Percentiles rank a stretch among this genome's conserved stretches.
phyloP scores from a whole-genome alignment of 2,329 filamentous ascomycete species.

The Phyllosticta citribraziliensis region DNA sequence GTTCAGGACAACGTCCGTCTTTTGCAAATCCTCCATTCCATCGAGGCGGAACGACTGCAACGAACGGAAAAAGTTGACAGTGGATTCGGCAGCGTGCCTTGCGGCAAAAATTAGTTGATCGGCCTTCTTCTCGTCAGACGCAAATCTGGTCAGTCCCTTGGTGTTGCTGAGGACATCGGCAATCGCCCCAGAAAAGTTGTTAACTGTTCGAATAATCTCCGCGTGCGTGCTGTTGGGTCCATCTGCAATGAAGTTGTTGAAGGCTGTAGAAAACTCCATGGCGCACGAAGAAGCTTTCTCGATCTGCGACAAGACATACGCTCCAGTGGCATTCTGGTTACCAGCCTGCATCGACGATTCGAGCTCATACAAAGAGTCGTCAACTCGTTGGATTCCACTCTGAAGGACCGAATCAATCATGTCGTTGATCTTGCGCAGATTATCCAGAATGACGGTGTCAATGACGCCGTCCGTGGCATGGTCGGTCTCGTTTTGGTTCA shows the following conservation, averaged over 20 bases:
- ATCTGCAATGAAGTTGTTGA: slow-evolving; percentile 98
- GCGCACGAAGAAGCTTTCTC: slow-evolving; percentile 92
- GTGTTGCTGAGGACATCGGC: slow-evolving; percentile 93
- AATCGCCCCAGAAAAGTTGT: slow-evolving; percentile 79
- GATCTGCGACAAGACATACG: slow-evolving; percentile 91
- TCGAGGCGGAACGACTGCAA: slow-evolving; percentile 91
- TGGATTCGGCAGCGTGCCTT: slow-evolving; percentile 73
- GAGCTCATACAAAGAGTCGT: slow-evolving; percentile 92
- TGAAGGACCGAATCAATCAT: slow-evolving; percentile 96
- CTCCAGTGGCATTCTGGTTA: slow-evolving; percentile 92
- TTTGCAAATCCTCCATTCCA: slow-evolving; percentile 79
- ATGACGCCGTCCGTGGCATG: slow-evolving; percentile 80
- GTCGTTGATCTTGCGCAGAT: slow-evolving; percentile 87
- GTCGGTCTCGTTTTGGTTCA: slow-evolving; percentile 54
- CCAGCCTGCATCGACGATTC: slow-evolving; percentile 97
- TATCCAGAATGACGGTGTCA: slow-evolving; percentile 76
- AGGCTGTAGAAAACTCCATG: slow-evolving; percentile 94
- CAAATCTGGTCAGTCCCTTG: slow-evolving; percentile 86
- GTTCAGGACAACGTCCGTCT: slow-evolving; percentile 94
- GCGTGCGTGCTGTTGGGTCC: slow-evolving; percentile 82
- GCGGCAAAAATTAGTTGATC: slow-evolving; percentile 77
- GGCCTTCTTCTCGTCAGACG: slow-evolving; percentile 89
- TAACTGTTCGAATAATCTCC: slow-evolving; percentile 87
- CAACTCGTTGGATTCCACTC: slow-evolving; percentile 82
- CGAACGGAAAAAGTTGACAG: slow-evolving; percentile 89